Evolutionary conservation across 1,139 yeast genomes (phyloP).

Genomic region (Saccharomyces hybrid): DNA sequence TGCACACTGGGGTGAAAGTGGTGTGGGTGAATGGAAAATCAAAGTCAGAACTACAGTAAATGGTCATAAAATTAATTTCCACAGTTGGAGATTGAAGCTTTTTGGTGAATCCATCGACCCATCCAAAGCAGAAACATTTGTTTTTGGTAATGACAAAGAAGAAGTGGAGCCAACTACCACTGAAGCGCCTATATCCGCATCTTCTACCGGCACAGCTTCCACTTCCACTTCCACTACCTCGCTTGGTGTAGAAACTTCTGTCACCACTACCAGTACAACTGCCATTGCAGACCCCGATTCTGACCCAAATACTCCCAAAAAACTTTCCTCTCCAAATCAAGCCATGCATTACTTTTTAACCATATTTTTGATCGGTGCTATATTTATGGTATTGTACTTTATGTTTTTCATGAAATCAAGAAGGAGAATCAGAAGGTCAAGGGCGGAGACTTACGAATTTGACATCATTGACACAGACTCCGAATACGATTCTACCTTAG

Average conservation of each 20-base stretch:
- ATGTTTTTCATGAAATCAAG: conserved; percentile 39
- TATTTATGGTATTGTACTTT: conserved; percentile 46
- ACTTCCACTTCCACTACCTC: background rate
- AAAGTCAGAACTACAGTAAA: conserved; percentile 46
- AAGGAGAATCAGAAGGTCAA: conserved; percentile 48
- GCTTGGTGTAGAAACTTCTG: conserved; percentile 1
- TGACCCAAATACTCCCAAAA: conserved; percentile 20
- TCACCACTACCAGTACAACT: background rate
- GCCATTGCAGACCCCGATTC: conserved; percentile 6
- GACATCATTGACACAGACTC: conserved; percentile 60
- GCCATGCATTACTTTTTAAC: conserved; percentile 45
- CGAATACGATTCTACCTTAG: conserved; percentile 30
- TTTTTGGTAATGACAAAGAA: conserved; percentile 37
- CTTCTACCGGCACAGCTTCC: background rate
- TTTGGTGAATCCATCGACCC: conserved; percentile 77
- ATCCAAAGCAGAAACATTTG: conserved; percentile 45
- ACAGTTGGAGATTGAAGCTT: conserved; percentile 67
- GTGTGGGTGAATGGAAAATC: conserved; percentile 79
- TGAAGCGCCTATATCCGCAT: conserved; percentile 1
- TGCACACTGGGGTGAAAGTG: conserved; percentile 93
- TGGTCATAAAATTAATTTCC: conserved; percentile 41
- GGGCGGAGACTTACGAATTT: conserved; percentile 70
- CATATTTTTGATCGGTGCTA: conserved; percentile 52
- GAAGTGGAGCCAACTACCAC: conserved; percentile 13
- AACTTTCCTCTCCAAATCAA: conserved; percentile 17